Evolutionary conservation across 2,329 filamentous ascomycete genomes (phyloP).

Genomic region (Orbilia quercus): DNA sequence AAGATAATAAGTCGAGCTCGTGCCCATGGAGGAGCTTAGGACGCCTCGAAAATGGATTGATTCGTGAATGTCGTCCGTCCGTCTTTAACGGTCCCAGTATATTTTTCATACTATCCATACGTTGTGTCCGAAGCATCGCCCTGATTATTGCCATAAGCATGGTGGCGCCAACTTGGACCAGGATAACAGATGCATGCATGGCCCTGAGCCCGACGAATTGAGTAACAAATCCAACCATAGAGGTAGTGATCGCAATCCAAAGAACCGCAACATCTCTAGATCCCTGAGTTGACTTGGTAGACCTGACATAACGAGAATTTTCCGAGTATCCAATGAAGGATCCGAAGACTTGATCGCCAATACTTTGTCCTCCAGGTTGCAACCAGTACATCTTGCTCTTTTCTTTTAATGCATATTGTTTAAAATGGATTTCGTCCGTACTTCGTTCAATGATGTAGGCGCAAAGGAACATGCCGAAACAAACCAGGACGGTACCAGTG

Average conservation of each 20-base stretch:
- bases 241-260: slow-evolving; percentile 15
- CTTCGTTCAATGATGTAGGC: slow-evolving; percentile 48
- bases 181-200: slow-evolving; percentile 45
- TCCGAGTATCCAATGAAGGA: slow-evolving; percentile 28
- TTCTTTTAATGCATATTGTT: slow-evolving; percentile 1
- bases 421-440: slow-evolving; percentile 14
- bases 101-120: slow-evolving; percentile 1
- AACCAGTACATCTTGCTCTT: slow-evolving; percentile 51
- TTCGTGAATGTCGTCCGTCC: no score
- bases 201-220: slow-evolving; percentile 57
- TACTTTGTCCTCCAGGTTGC: slow-evolving; percentile 54
- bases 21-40: slow-evolving; percentile 24
- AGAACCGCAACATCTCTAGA: neutral
- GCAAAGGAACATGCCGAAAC: slow-evolving; percentile 55
- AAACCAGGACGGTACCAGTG: slow-evolving; percentile 36
- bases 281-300: neutral
- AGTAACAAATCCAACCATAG: slow-evolving; percentile 49
- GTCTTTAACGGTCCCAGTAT: neutral
- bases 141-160: slow-evolving; percentile 54
- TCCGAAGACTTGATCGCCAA: slow-evolving; percentile 57
- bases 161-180: slow-evolving; percentile 44
- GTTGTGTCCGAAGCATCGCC: slow-evolving; percentile 38
- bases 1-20: slow-evolving; percentile 33
- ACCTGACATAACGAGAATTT: slow-evolving; percentile 17
- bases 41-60: neutral